Evolutionary conservation across 2,329 filamentous ascomycete species (phyloP), one percentile per base, ranked within the genome.

Genomic region (Trichophyton benhamiae): DNA sequence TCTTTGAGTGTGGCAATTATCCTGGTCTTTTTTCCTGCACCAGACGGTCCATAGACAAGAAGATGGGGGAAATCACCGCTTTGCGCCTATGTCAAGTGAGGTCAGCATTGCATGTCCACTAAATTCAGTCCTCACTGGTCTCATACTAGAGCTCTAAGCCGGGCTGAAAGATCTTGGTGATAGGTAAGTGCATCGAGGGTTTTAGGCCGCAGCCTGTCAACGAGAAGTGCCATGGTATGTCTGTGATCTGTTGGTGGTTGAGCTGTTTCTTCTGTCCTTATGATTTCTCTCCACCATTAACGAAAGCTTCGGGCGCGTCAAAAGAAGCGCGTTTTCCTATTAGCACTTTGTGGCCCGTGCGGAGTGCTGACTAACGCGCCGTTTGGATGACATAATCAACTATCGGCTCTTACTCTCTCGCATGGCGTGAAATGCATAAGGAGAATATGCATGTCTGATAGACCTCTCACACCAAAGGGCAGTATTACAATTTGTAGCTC

Each of bases 11-110:
- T 97, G 15, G 94, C 91, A 17, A 96, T 90, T 67, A 97, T 95
- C 49, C 94, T 87, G 1, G 94, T 99, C 77, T 99, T 99, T 76
- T 99, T 99, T 67, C 94, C 94, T 3, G 94, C 94, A 38, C 94
- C 94, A 0, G 92, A 96, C 0, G 94, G 94, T 0, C 94, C 94
- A 72, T 97, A 99, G 66, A 99, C 89, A 65, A 99, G 88, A 55
- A 99, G 85, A 77, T 99, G 95, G 58, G 94, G 94, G 72, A 99
- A 99, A 74, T 99, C 95, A 68, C 92, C 91, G 76, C 88, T 95
- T 83, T 95, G 89, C 60, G 94, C 94, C 91, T 96, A 64, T 68
- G 64, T 60, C 52, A 57, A 61, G 58, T 63, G 20, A 63, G 63
- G 60, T 63, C 27, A 44, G 25, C 60, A 57, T 48, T 58, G 63